Evolutionary conservation across 805 yeast genomes (phyloP), one percentile per base, ranked within the genome.

Genomic region (Nakazawaea holstii): DNA sequence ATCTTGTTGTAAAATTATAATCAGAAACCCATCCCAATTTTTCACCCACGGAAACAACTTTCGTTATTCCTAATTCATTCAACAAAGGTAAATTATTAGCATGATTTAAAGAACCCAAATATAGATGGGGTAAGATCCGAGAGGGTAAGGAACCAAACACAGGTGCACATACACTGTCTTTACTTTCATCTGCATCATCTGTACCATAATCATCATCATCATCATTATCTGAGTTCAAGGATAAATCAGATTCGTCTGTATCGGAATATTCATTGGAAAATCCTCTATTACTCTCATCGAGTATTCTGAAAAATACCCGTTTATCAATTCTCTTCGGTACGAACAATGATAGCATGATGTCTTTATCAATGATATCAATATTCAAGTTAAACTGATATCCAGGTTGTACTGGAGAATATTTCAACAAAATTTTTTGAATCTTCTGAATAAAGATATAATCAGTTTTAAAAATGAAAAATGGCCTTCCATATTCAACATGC

Each of bases 1-100:
- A 48, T 1, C 51, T 38, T 0, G 51, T 40, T 1, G 49, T 39
- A 43, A 56, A 55, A 9, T 52, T 45, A 13, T 65, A 41, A 5
- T 52, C 53, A 30, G 62, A 60, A 30, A 80, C 54, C 96, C 96
- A 90, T 2, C 75, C 68, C 7, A 86, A 66, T 9, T 68, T 67
- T 56, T 92, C 97, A 1, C 98, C 98, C 8, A 92, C 97, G 2
- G 94, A 83, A 11, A 92, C 82, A 10, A 92, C 74, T 49, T 86
- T 78, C 14, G 73, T 76, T 49, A 92, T 88, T 0, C 87, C 89
- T 10, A 92, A 65, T 47, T 73, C 74, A 28, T 68, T 64, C 46
- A 92, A 67, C 53, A 92, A 63, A 2, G 79, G 76, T 6, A 84
- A 73, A 53, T 82, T 78, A 48, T 80, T 81, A 4, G 97, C 97